Evolutionary conservation across 2,329 filamentous ascomycete species (phyloP), one percentile per base, ranked within the genome.

Genomic region (Sporothrix euskadiensis): DNA sequence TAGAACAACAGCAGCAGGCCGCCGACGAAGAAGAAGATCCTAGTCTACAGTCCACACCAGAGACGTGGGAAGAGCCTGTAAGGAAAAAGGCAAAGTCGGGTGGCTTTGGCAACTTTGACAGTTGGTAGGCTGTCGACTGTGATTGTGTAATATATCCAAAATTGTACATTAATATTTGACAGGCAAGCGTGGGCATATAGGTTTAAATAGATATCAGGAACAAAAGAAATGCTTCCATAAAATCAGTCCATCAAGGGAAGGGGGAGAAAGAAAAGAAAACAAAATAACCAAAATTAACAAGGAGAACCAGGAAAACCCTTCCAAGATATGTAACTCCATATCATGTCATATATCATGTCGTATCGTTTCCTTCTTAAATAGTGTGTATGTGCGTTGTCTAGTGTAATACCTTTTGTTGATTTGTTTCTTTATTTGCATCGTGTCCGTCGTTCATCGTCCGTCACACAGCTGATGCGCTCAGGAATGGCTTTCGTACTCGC

Each of bases 61-160:
- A 91, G 74, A 84, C 87, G 52, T 91, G 89, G 80, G 89, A 89
- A 72, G 90, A 93, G 77, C 93, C 92, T 22, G 88, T 86, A 4
- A 90, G 89, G 81, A 98, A 98, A 83, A 98, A 97, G 83, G 82
- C 85, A 1, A 96, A 92, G 80, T 86, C 84, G 32, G 88, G 89
- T 14, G 94, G 94, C 0, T 99, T 98, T 85, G 94, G 95, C 2
- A 97, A 98, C 82, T 99, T 99, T 81, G 94, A 97, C 82, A 88
- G 85, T 52, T 99, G 96, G 95, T 98, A 84, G 83, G 16, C 47
- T 49, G 52, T 41, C n/a, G 16, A 19, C 3, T 32, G 26, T 32
- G 14, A 44, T 14, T 19, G 22, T 52, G 22, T 47, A 32, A 30
- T 59, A 59, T 59, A 44, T 47, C 44, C 65, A 41, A 69, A 68